Evolutionary conservation across 306 rosid genomes (phyloP), one percentile per base, ranked within the genome.

Genomic region (Elaeagnus macrophylla): DNA sequence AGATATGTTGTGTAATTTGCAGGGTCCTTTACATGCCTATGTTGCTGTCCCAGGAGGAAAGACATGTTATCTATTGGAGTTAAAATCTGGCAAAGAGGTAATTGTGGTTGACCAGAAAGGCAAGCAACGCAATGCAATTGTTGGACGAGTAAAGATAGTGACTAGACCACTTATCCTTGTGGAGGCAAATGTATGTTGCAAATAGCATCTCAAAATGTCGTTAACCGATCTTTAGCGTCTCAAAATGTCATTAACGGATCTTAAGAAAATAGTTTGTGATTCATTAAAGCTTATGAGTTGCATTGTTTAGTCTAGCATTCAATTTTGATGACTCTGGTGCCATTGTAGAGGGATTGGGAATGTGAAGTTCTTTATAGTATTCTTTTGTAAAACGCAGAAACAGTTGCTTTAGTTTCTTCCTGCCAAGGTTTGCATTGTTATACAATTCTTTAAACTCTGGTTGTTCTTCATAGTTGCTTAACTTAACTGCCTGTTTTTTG

Each of bases 11-110:
- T 37, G 60, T 57, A 56, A 43, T 54, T 37, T 17, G 56, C 77
- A 90, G 97, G 94, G 95, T 43, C 85, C 87, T 32, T 83, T 90
- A 41, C 96, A 86, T 65, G 78, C 94, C 56, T 91, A 86, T 67
- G 86, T 86, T 50, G 93, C 83, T 54, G 74, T 80, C 64, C 94
- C 95, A 0, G 97, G 96, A 39, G 95, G 83, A 38, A 84, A 75
- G 79, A 91, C 97, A 13, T 56, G 83, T 71, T 91, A 91, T 72
- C 83, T 91, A 51, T 81, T 94, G 1, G 96, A 91, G 75, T 61
- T 91, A 57, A 81, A 61, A 73, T 66, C 96, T 19, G 97, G 96
- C 56, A 84, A 80, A 71, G 93, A 86, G 75, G 91, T 86, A 46
- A 78, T 81, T 11, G 85, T 91, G 46, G 86, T 84, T 57, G 88